Percentiles rank a stretch among this genome's conserved stretches.
Evolutionary conservation across 2,329 filamentous ascomycete species (phyloP).

Genomic region (Volutella citrinella): DNA sequence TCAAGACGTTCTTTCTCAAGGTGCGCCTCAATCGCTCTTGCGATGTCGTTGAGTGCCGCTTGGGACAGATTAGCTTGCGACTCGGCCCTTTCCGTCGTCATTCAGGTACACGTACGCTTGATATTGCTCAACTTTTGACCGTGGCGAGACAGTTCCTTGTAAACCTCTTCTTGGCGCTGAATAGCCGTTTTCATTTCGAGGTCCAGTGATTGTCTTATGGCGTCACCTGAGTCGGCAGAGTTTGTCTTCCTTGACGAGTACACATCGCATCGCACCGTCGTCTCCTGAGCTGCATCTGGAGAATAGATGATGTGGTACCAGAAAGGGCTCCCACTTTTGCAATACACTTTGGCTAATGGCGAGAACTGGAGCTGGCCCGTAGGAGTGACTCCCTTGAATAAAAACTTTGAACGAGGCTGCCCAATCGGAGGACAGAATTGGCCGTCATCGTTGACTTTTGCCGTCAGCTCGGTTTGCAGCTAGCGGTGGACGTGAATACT

Average conservation of each 20-base stretch:
- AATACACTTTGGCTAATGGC: constrained; percentile 3
- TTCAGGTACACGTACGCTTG: too few relatives aligned
- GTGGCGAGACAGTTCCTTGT: too few relatives aligned
- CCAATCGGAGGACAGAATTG: not conserved
- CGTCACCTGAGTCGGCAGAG: not conserved
- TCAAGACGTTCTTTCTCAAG: not conserved
- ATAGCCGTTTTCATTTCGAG: not conserved
- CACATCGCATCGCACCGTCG: constrained; percentile 10
- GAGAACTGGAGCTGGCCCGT: constrained; percentile 1
- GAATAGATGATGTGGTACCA: constrained; percentile 12
- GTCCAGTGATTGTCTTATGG: not conserved
- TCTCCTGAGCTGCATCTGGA: constrained; percentile 8
- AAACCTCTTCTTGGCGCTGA: too few relatives aligned
- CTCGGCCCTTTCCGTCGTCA: not conserved
- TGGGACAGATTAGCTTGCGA: not conserved
- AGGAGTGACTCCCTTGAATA: not conserved
- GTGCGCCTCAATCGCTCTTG: constrained; percentile 1
- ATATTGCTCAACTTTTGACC: too few relatives aligned
- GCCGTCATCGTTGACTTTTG: not conserved
- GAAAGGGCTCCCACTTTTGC: constrained; percentile 2
- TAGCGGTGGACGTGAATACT: too few relatives aligned
- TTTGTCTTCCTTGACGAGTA: constrained; percentile 1
- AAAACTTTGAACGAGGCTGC: not conserved
- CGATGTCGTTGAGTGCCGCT: not conserved
- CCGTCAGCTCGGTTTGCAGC: not conserved